Evolutionary conservation across 257 asterid genomes (phyloP).

Genomic region (Lantana camara): DNA sequence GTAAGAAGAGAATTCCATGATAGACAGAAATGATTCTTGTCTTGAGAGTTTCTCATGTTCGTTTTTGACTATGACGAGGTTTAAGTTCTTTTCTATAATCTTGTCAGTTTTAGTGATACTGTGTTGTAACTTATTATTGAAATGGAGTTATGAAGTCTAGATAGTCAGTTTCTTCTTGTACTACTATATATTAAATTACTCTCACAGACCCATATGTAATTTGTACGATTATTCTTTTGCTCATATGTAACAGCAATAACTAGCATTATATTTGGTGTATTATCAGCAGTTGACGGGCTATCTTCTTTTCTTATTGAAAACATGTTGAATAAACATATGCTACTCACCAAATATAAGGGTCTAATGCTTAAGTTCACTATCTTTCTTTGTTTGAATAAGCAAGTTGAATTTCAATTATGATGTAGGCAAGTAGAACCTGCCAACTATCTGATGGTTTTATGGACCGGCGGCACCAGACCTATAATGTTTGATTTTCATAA

Average conservation of each 20-base stretch:
- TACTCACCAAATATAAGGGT: too few species aligned
- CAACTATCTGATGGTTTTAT: too few species aligned
- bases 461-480: too few species aligned
- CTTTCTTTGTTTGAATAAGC: too few species aligned
- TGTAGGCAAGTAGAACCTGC: too few species aligned
- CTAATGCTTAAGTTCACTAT: too few species aligned
- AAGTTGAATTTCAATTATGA: too few species aligned
- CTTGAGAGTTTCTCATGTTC: conserved; percentile 24
- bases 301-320: too few species aligned
- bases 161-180: conserved; percentile 24
- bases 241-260: conserved; percentile 3
- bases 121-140: conserved; percentile 24
- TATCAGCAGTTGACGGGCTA: too few species aligned
- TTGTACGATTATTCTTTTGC: conserved; percentile 25
- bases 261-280: too few species aligned
- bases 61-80: neutral
- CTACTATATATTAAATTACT: conserved; percentile 20
- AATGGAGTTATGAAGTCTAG: conserved; percentile 1
- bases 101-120: neutral
- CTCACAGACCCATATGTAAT: conserved; percentile 21
- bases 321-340: neutral
- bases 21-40: conserved; percentile 23
- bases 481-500: too few species aligned
- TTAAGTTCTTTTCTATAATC: conserved; percentile 12
- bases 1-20: conserved; percentile 58